These are phyloP conservation scores for Wickerhamiella shivajii DNA, from an alignment of 805 yeast species.

Conservation along the genomic window DNA sequence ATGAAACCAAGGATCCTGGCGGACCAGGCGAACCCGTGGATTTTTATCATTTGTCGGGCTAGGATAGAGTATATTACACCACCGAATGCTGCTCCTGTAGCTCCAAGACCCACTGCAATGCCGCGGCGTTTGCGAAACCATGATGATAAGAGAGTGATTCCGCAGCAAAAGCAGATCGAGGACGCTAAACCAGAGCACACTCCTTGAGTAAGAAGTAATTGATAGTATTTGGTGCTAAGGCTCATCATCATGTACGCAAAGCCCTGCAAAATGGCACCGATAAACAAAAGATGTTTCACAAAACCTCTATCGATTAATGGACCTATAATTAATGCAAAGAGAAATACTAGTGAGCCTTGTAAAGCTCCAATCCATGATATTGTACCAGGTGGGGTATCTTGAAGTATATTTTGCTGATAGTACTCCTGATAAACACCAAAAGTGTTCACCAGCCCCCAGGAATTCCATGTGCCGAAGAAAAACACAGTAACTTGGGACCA, in stretches of 20 bases:
- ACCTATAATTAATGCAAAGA: slow-evolving; percentile 19
- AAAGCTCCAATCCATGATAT: slow-evolving; percentile 18
- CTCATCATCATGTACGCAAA: slow-evolving; percentile 23
- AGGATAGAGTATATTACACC: slow-evolving; percentile 36
- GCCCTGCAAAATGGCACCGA: slow-evolving; percentile 17
- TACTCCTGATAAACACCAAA: slow-evolving; percentile 20
- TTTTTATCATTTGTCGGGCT: slow-evolving; percentile 28
- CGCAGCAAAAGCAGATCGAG: slow-evolving; percentile 30
- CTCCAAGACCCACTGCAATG: slow-evolving; percentile 32
- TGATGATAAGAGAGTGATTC: slow-evolving; percentile 32
- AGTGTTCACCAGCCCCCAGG: slow-evolving; percentile 19
- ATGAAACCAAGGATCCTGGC: slow-evolving; percentile 36
- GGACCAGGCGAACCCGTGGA: slow-evolving; percentile 41
- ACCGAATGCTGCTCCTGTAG: slow-evolving; percentile 39
- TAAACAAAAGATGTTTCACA: slow-evolving; percentile 16
- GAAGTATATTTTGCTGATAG: slow-evolving; percentile 10
- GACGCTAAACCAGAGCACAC: slow-evolving; percentile 34
- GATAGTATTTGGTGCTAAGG: slow-evolving; percentile 31
- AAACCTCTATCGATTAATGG: slow-evolving; percentile 21
- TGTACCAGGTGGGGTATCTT: slow-evolving; percentile 9
- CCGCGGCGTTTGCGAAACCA: slow-evolving; percentile 33
- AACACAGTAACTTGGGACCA: slow-evolving; percentile 20
- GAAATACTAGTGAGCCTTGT: slow-evolving; percentile 2
- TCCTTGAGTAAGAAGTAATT: slow-evolving; percentile 40
- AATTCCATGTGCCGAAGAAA: slow-evolving; percentile 15